Percentiles rank a stretch among this genome's conserved stretches.
Conservation (phyloP, 352 stramenopile species). For the Phytophthora syringae region DNA sequence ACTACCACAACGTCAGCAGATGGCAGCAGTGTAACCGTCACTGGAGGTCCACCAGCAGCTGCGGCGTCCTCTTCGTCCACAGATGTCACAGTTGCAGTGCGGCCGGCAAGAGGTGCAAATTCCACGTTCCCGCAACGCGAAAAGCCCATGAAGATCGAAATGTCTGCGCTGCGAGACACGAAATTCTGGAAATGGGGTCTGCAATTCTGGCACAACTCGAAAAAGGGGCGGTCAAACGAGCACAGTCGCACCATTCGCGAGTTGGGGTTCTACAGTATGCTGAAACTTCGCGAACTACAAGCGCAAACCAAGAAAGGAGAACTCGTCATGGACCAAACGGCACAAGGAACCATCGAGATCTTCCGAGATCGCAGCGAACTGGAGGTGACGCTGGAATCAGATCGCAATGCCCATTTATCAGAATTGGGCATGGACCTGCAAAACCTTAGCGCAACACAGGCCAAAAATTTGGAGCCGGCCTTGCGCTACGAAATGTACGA, state of each 20-base stretch:
- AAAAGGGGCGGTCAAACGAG: constrained; percentile 75
- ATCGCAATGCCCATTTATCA: constrained; percentile 70
- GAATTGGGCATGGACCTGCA: constrained; percentile 86
- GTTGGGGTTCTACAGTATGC: constrained; percentile 88
- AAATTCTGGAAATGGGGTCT: constrained; percentile 90
- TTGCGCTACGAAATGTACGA: constrained; percentile 64
- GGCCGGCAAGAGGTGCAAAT: constrained; percentile 22
- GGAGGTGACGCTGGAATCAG: constrained; percentile 75
- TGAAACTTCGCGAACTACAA: constrained; percentile 84
- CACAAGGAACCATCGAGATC: constrained; percentile 84
- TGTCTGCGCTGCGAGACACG: constrained; percentile 78
- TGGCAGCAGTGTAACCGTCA: constrained; percentile 44
- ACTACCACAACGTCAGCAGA: constrained; percentile 33
- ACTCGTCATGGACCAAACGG: constrained; percentile 88
- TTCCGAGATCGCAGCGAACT: constrained; percentile 63
- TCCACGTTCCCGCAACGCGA: constrained; percentile 49
- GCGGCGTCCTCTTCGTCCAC: constrained; percentile 37
- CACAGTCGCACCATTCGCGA: constrained; percentile 84
- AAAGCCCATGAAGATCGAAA: constrained; percentile 88
- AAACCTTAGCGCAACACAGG: constrained; percentile 57
- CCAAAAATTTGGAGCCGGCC: constrained; percentile 71
- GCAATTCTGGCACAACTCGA: constrained; percentile 87
- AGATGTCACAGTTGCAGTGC: constrained; percentile 32
- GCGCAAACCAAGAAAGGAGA: constrained; percentile 79
- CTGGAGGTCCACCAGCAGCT: constrained; percentile 41